Conservation (phyloP, 495 filamentous ascomycete genomes). For the Platismatia glauca region DNA sequence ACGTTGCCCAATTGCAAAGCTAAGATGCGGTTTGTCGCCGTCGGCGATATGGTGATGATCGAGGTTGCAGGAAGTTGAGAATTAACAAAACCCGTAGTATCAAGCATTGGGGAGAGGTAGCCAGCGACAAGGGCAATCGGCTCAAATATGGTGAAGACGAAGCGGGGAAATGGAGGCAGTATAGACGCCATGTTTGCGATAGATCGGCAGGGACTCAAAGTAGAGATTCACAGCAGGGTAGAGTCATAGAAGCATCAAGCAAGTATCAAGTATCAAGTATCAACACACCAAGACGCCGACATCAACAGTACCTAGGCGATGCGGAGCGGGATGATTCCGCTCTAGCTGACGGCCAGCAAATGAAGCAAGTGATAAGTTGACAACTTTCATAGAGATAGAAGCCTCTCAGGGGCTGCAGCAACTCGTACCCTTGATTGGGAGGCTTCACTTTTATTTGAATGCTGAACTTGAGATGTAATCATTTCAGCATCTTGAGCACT, state of each 20-base stretch:
- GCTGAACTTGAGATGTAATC: neutral
- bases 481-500: neutral
- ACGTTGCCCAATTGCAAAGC: slow-evolving; percentile 59
- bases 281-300: too few species aligned
- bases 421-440: too few species aligned
- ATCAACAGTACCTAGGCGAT: too few species aligned
- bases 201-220: neutral
- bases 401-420: neutral
- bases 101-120: slow-evolving; percentile 43
- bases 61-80: slow-evolving; percentile 43
- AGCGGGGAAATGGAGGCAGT: slow-evolving; percentile 42
- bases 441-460: neutral
- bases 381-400: too few species aligned
- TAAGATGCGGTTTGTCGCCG: slow-evolving; percentile 40
- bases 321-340: neutral
- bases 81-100: slow-evolving; percentile 49
- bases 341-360: neutral
- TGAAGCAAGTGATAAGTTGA: neutral
- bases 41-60: slow-evolving; percentile 25
- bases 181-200: slow-evolving; percentile 39
- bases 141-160: slow-evolving; percentile 55
- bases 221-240: too few species aligned
- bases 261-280: too few species aligned
- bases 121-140: slow-evolving; percentile 57
- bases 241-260: too few species aligned